Evolutionary conservation across 1,284 basidiomycete species (phyloP), one percentile per base, ranked within the genome.

Genomic region (Singerocomus rubriflavus): DNA sequence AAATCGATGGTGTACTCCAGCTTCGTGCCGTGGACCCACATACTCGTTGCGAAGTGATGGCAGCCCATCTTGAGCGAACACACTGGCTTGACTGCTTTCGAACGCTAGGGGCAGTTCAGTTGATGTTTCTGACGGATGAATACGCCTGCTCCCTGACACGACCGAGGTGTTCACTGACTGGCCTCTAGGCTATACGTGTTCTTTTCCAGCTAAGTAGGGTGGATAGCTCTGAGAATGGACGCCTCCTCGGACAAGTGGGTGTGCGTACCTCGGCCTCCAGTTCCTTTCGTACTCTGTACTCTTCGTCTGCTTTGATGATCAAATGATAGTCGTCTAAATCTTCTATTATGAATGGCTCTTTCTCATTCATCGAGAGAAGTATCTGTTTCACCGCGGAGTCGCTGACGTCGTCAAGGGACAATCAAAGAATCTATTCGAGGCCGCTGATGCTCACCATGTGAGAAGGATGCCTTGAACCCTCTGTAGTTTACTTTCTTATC

Each of bases 361-460:
- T 82, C 68, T 92, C 88, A 67, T 95, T 90, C 77, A 94, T 81
- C 13, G 82, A 75, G 34, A 93, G 75, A 27, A 93, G 76, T 49
- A 94, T 93, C 66, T 94, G 91, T 70, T 94, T 94, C 47, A 93
- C 91, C 4, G 91, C 92, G 6, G 91, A 82, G 66, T 94, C 91
- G 63, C 92, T 93, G 61, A 17, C 12, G 42, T 12, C 38, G 29
- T 43, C n/a, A 29, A 21, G 25, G 14, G 16, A 48, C 14, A 11
- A 29, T 53, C 26, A n/a, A 46, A 40, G 14, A 29, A 6, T n/a
- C n/a, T 21, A 16, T 51, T 38, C 26, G 13, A 29, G 25, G 29
- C 29, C 10, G 12, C 25, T 6, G 21, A 47, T 21, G 61, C 79
- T 59, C 56, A 88, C 88, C 88, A 91, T 58, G 83, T 88, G 47